Conservation (phyloP, 2,329 filamentous ascomycete genomes). For the Colletotrichum sp. region DNA sequence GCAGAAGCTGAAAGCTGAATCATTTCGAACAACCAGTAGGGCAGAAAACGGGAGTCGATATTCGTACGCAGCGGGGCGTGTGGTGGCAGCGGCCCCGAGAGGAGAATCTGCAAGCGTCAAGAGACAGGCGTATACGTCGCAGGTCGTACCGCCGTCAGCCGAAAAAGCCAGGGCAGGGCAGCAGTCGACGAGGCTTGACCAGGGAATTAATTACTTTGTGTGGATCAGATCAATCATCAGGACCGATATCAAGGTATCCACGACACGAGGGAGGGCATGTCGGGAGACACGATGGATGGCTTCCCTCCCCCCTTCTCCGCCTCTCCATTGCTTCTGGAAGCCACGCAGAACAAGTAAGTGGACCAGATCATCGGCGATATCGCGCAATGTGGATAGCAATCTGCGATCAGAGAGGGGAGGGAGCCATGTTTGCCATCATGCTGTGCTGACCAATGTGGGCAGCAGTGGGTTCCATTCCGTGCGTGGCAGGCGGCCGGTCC, state of each 20-base stretch:
- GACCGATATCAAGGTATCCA: background rate
- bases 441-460: slow-evolving; percentile 3
- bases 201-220: background rate
- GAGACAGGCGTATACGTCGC: background rate
- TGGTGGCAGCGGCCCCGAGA: background rate
- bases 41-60: background rate
- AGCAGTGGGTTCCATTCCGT: background rate
- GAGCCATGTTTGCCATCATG: slow-evolving; percentile 15
- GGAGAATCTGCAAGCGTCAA: background rate
- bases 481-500: slow-evolving; percentile 15
- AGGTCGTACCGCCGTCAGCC: background rate
- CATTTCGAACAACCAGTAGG: background rate
- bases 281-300: background rate
- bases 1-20: background rate
- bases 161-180: background rate
- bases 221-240: background rate
- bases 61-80: background rate
- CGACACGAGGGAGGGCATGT: background rate
- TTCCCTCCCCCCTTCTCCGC: background rate
- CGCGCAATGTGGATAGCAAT: slow-evolving; percentile 15
- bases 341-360: slow-evolving; percentile 11
- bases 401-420: background rate
- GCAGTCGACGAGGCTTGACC: background rate
- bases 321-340: slow-evolving; percentile 19
- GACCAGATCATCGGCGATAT: slow-evolving; percentile 14